Conservation (phyloP, 2,329 filamentous ascomycete genomes). For the Penicillium capsulatum region DNA sequence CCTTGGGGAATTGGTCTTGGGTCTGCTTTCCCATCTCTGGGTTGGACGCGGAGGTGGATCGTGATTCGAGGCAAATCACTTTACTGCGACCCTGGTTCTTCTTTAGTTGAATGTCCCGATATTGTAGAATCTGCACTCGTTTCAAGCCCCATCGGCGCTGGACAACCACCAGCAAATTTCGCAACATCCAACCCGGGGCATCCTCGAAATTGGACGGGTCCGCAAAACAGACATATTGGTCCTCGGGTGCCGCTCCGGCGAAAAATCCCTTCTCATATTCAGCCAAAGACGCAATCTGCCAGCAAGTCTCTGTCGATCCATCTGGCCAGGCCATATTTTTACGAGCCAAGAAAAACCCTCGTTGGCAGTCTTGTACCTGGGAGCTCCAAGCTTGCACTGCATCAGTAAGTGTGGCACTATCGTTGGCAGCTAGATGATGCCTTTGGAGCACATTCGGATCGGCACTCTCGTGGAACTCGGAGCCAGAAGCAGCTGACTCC, state of each 20-base stretch:
- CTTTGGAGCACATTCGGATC: conserved; percentile 18
- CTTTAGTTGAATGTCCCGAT: conserved; percentile 73
- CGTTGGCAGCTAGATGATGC: conserved; percentile 55
- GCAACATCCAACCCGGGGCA: conserved; percentile 86
- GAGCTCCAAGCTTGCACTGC: conserved; percentile 84
- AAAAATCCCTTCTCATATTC: conserved; percentile 88
- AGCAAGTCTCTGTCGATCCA: conserved; percentile 37
- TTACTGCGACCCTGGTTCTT: conserved; percentile 79
- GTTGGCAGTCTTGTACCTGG: conserved; percentile 72
- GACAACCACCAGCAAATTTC: conserved; percentile 82
- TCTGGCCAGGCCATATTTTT: conserved; percentile 13
- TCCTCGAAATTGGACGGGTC: conserved; percentile 88
- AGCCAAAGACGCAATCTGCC: conserved; percentile 72
- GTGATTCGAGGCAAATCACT: conserved; percentile 60
- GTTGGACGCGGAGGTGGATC: conserved; percentile 31
- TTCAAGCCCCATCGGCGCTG: conserved; percentile 73
- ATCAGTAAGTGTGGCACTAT: conserved; percentile 76
- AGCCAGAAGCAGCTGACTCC: conserved; percentile 18
- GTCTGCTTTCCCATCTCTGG: conserved; percentile 9
- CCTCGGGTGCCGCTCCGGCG: conserved; percentile 62
- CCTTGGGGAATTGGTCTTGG: conserved; percentile 65
- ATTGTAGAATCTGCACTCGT: conserved; percentile 81
- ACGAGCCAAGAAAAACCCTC: conserved; percentile 94
- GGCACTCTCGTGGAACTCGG: conserved; percentile 18
- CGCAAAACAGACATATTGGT: conserved; percentile 80